Percentiles rank a stretch among this genome's conserved stretches.
phyloP scores from a whole-genome alignment of 148 eudicot species.

The Rheum nobile region DNA sequence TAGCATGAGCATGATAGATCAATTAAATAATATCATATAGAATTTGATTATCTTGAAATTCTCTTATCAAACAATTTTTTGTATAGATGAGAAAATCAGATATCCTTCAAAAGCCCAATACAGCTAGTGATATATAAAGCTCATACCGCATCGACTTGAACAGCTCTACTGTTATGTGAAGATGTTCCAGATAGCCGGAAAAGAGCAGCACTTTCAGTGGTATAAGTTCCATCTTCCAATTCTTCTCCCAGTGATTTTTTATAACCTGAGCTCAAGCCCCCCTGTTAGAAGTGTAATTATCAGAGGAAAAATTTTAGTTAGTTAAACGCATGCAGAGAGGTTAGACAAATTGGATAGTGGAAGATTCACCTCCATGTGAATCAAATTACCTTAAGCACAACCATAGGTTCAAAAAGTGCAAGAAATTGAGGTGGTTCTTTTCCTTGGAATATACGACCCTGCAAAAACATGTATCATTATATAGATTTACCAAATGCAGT shows the following conservation, averaged over 20 bases:
- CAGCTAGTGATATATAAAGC: not conserved
- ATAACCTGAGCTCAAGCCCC: constrained; percentile 88
- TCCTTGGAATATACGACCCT: constrained; percentile 90
- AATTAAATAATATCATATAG: not conserved
- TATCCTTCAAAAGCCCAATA: not conserved
- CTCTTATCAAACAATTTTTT: not conserved
- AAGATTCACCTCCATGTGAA: not conserved
- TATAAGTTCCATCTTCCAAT: constrained; percentile 80
- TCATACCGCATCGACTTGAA: constrained; percentile 82
- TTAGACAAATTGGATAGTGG: not conserved
- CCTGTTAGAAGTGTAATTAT: constrained; percentile 31
- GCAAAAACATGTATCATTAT: constrained; percentile 4
- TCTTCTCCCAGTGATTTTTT: constrained; percentile 68
- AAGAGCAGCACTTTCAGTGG: constrained; percentile 63
- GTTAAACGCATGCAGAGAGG: constrained; percentile 1
- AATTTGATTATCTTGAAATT: not conserved
- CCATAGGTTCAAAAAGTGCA: constrained; percentile 92
- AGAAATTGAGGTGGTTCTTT: constrained; percentile 96
- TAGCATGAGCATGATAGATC: not conserved
- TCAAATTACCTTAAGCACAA: constrained; percentile 71
- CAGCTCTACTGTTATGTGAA: constrained; percentile 68
- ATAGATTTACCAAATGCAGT: not conserved
- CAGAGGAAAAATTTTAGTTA: constrained; percentile 10
- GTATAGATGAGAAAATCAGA: not conserved
- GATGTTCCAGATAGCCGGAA: constrained; percentile 82